Evolutionary conservation across 805 yeast species (phyloP).

Genomic region (Wickerhamiella musiphila): DNA sequence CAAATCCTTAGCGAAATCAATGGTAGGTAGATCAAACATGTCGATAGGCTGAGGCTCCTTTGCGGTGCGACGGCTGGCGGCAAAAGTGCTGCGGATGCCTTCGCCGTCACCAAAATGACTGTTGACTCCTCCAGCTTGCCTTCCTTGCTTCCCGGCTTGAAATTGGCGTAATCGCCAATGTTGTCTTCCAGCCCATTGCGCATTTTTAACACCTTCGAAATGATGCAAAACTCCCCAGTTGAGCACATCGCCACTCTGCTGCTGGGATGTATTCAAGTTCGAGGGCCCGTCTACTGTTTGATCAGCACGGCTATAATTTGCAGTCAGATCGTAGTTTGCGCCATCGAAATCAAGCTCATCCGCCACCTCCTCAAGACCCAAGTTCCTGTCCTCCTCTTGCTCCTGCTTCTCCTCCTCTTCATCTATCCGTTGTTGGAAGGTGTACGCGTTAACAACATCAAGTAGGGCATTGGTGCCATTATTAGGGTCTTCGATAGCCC

Average conservation of each 20-base stretch:
- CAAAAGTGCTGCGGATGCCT: no score
- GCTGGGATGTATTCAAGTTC: no score
- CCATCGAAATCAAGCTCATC: slow-evolving; percentile 1
- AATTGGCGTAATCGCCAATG: slow-evolving; percentile 1
- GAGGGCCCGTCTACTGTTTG: no score
- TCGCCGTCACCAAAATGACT: no score
- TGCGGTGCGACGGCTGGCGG: no score
- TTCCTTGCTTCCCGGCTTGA: not conserved
- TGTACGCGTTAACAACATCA: no score
- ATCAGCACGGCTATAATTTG: not conserved
- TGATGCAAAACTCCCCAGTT: slow-evolving; percentile 1
- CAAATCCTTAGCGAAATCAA: slow-evolving; percentile 20
- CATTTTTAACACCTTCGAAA: not conserved
- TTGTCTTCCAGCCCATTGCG: slow-evolving; percentile 1
- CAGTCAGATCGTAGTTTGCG: not conserved
- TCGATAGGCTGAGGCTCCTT: slow-evolving; percentile 2
- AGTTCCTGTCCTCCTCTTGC: no score
- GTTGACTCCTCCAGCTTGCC: no score
- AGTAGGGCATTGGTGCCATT: no score
- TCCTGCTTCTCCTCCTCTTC: no score
- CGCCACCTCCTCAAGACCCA: slow-evolving; percentile 1
- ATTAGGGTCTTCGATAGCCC: slow-evolving; percentile 10
- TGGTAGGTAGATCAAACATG: slow-evolving; percentile 17
- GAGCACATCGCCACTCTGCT: not conserved
- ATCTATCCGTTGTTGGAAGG: no score